Evolutionary conservation across 2,329 filamentous ascomycete genomes (phyloP), one percentile per base, ranked within the genome.

Genomic region (Tolypocladium ophioglossoides): DNA sequence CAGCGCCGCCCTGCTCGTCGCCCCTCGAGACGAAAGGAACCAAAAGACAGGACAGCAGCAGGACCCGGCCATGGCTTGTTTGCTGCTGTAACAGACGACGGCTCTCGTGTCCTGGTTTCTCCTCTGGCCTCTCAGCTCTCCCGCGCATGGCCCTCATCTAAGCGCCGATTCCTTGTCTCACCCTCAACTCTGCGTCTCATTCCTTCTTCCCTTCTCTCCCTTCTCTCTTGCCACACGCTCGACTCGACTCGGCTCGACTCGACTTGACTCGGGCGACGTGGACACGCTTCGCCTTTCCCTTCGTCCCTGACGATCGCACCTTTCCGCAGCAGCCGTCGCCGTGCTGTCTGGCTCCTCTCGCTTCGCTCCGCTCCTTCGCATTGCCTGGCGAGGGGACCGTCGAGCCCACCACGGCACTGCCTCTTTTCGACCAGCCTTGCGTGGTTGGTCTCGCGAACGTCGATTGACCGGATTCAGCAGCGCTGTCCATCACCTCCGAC

Each of bases 401-500:
- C 48, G 51, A 47, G 54, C 50, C 54, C 48, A 53, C 48, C 27
- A 32, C 44, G 39, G 39, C 53, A 51, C 53, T 52, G 39, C 34
- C 47, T 53, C 37, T 51, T 47, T 27, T 50, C 37, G 49, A 56
- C 53, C 61, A 63, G 63, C 60, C 44, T 51, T 49, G 51, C 44
- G 27, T 20, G 53, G 40, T 52, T 57, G 50, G 46, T 52, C 55
- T 54, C 53, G 54, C 59, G 49, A 58, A 57, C 54, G 46, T 60
- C 48, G 55, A 57, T 56, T 57, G 53, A 59, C 61, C 69, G 75
- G 75, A 78, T 78, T 71, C 75, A 78, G 75, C 76, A 75, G 75
- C 62, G 75, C 75, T 78, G 75, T 77, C 74, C 74, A 68, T 57
- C 60, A 55, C 58, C 59, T 30, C 48, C 22, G 35, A 39, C 49